Evolutionary conservation across 148 eudicot genomes (phyloP).

Genomic region (Simmondsia chinensis): DNA sequence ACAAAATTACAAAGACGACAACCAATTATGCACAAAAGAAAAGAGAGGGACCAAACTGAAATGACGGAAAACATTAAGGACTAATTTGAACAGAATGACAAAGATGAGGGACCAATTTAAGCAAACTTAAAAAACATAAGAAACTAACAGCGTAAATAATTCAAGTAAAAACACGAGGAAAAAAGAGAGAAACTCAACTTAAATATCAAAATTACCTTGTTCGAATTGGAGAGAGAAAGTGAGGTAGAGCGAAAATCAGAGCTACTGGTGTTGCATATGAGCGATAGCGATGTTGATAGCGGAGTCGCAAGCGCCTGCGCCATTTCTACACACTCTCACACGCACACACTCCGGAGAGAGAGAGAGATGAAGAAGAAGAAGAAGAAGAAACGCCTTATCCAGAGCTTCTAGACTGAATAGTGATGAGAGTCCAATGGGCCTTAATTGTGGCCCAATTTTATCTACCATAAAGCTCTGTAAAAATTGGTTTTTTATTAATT

Average conservation of each 20-base stretch:
- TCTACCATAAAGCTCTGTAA: too few species aligned
- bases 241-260: conserved; percentile 13
- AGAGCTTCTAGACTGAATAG: neutral
- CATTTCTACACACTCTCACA: conserved; percentile 35
- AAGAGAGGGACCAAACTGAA: too few species aligned
- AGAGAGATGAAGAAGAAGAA: neutral
- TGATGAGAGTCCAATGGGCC: neutral
- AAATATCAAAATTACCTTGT: conserved; percentile 49
- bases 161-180: neutral
- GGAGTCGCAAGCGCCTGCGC: conserved; percentile 47
- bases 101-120: too few species aligned
- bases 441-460: too few species aligned
- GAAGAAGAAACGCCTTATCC: neutral
- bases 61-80: too few species aligned
- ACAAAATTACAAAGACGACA: too few species aligned
- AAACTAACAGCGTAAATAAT: neutral
- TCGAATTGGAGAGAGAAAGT: conserved; percentile 25
- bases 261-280: conserved; percentile 26
- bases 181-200: neutral
- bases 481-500: too few species aligned
- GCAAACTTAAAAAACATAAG: too few species aligned
- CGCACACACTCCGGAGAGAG: neutral
- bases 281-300: conserved; percentile 36
- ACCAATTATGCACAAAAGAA: too few species aligned
- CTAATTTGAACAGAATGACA: too few species aligned